Base-by-base conservation (phyloP, 2,329 filamentous ascomycete species). In the Colletotrichum theobromicola region DNA sequence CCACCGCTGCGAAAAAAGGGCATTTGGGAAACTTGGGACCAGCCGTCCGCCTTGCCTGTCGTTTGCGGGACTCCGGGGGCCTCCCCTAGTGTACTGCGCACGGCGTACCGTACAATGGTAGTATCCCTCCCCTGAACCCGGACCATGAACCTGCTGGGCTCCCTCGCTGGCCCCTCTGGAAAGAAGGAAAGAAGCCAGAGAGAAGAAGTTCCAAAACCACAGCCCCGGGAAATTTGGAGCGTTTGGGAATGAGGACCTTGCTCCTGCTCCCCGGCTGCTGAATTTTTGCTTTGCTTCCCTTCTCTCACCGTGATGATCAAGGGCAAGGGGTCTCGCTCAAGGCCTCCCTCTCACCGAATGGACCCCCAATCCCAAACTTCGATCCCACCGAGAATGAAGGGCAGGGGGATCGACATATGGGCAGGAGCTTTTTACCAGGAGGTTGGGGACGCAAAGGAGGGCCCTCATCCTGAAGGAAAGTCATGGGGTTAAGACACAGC, bases 191-290 rank as follows among this genome's bases (percentile, higher is more conserved):
- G 53, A 32, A 63, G 61, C 34, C 24, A 65, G 58, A 74, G 42
- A 62, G 24, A 60, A 71, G 46, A 46, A 46, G 16, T 35, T 74
- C 67, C 72, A 61, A 75, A 74, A 70, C 74, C 74, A 55, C 42
- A 66, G 61, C 74, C 70, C 70, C 30, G 74, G 70, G 74, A 74
- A 67, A 75, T 75, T 75, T 74, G 70, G 57, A 34, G 30, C 55
- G 66, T 70, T 75, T 67, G 66, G 35, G 61, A 66, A 65, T 64
- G 70, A 67, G 34, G 63, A 62, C 65, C 70, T 57, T 37, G 46
- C n/a, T 30, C 30, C 26, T 72, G 18, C 26, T 42, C 42, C 37
- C 21, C 21, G 24, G 61, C 28, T 26, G 61, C 30, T 61, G 28
- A 15, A 42, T 18, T 30, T 34, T 34, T 60, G 28, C 26, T 35